Conservation (phyloP, 768 basidiomycete genomes). For the Lentinula sp. region DNA sequence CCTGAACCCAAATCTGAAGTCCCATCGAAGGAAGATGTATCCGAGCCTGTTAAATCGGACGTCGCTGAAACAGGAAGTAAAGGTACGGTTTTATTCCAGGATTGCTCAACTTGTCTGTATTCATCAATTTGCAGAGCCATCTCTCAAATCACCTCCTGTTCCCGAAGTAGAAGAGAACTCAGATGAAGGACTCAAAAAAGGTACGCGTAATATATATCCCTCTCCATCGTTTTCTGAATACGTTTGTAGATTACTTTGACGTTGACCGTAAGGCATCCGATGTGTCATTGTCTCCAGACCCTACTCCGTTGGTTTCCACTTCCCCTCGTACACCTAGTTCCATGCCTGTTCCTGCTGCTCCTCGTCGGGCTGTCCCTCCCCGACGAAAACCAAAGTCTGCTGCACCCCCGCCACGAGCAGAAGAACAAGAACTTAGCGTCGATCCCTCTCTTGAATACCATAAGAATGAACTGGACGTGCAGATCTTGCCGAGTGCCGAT, state of each 20-base stretch:
- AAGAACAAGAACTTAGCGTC: neutral
- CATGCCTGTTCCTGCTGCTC: slow-evolving; percentile 73
- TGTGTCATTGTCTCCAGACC: slow-evolving; percentile 18
- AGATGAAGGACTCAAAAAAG: slow-evolving; percentile 3
- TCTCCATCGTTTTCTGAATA: neutral
- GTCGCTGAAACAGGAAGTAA: neutral
- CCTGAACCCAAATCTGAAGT: slow-evolving; percentile 11
- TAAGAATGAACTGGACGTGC: neutral
- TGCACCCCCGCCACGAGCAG: slow-evolving; percentile 20
- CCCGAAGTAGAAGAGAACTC: neutral
- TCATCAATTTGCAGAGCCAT: neutral
- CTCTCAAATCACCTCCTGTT: slow-evolving; percentile 2
- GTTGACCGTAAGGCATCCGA: slow-evolving; percentile 16
- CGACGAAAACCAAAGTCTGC: slow-evolving; percentile 58
- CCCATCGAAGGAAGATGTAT: neutral
- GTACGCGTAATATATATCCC: neutral
- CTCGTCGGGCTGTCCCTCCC: slow-evolving; percentile 72
- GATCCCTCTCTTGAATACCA: neutral
- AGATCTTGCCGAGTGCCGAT: neutral
- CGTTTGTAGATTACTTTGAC: neutral
- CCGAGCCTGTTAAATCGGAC: neutral
- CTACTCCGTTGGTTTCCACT: slow-evolving; percentile 17
- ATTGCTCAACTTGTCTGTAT: neutral
- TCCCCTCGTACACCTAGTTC: slow-evolving; percentile 37
- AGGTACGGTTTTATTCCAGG: neutral